Base-by-base conservation (phyloP, 2,329 filamentous ascomycete species). In the Ophiostoma triangulosporum region DNA sequence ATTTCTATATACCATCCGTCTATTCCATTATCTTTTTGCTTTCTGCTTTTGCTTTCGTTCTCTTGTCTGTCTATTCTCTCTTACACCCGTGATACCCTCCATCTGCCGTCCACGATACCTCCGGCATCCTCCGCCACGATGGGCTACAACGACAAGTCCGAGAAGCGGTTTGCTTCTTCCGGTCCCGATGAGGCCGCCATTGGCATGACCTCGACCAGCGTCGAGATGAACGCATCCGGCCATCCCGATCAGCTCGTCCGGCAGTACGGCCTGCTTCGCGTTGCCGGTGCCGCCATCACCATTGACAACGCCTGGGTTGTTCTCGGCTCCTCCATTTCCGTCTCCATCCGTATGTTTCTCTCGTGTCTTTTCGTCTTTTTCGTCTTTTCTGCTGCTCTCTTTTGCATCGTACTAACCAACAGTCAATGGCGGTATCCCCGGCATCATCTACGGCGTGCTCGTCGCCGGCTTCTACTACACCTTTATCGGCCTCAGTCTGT, bases 261-360 rank as follows among this genome's bases (percentile, higher is more conserved):
- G 15, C 81, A 84, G 60, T 84, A 83, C 63, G 73, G 76, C 33
- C 66, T 83, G 8, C 59, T 81, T 48, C 76, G 74, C 50, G 74
- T 83, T 40, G 77, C 78, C 51, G 78, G 77, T 24, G 70, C 79
- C 46, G 79, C 77, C 0, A 65, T 83, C 50, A 82, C 78, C 1
- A 76, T 81, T 24, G 80, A 81, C 63, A 83, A 81, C 60, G 79
- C 80, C 17, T 84, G 80, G 80, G 73, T 80, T 52, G 77, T 79
- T 6, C 67, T 83, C 55, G 80, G 78, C 52, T 80, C 80, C 12
- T 80, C 78, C 52, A 72, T 83, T 36, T 74, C 73, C 4, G 69
- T 80, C 48, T 73, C 71, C 5, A 72, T 77, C 36, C 64, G 69
- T 72, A 64, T 61, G 69, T 58, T 31, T 15, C 12, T n/a, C 4